Evolutionary conservation across 441 rosid species (phyloP).

Genomic region (Flueggea neowawraea): DNA sequence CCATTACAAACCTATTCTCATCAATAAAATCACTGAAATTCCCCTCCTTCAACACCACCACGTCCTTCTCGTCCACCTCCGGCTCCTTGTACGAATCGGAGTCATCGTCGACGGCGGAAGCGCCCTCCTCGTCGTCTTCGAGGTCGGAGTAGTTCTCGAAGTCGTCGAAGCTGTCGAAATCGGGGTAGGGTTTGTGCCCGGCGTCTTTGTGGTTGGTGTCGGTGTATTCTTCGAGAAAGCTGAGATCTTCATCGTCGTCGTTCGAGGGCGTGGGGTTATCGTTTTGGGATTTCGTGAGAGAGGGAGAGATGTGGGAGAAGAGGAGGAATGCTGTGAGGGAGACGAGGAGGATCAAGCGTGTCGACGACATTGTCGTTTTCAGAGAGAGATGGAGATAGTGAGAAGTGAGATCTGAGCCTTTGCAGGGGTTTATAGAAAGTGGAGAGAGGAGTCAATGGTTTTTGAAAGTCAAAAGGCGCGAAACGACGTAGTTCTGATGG

Average conservation of each 20-base stretch:
- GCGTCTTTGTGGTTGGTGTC: conserved; percentile 28
- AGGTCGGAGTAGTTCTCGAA: conserved; percentile 52
- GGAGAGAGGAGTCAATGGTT: too few relatives aligned
- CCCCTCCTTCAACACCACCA: conserved; percentile 71
- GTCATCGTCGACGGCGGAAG: conserved; percentile 35
- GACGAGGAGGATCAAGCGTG: conserved; percentile 49
- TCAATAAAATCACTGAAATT: conserved; percentile 69
- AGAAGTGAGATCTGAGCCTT: not conserved
- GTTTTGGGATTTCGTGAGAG: conserved; percentile 15
- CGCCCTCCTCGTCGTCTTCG: conserved; percentile 47
- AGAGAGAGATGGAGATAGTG: not conserved
- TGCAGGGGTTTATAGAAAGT: too few relatives aligned
- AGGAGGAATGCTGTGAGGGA: conserved; percentile 57
- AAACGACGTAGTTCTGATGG: too few relatives aligned
- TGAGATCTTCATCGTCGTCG: conserved; percentile 83
- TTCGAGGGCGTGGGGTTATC: conserved; percentile 17
- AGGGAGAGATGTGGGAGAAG: conserved; percentile 43
- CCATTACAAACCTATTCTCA: conserved; percentile 55
- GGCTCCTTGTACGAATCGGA: conserved; percentile 58
- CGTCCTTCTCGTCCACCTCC: conserved; percentile 84
- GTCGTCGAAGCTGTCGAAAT: conserved; percentile 27
- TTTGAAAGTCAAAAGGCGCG: too few relatives aligned
- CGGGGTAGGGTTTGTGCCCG: conserved; percentile 21
- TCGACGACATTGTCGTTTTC: conserved; percentile 34
- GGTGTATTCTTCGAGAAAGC: conserved; percentile 81